Base-by-base conservation (phyloP, 352 stramenopile species). In the Globisporangium viniferum region DNA sequence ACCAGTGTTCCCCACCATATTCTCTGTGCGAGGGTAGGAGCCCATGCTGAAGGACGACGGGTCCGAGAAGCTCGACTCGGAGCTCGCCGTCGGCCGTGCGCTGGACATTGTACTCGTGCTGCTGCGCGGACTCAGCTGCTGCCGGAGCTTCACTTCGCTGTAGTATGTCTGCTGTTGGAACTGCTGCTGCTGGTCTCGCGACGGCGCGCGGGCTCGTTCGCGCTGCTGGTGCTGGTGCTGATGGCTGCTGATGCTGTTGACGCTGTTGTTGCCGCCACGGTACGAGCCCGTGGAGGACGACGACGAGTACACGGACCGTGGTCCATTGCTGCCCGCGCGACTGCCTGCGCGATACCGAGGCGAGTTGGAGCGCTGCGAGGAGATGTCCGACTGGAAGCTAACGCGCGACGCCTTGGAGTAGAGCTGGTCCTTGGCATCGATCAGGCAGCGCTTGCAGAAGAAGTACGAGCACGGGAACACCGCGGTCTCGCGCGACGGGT, bases 381-480 rank as follows among this genome's bases (percentile, higher is more conserved):
- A 84, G 44, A 71, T 59, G n/a, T 83, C 72, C 0, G 73, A 86
- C 58, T 82, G 77, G 60, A 78, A 81, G 48, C 78, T 86, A 18
- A 80, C 51, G 27, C 74, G 74, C 36, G 63, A 59, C 4, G 66
- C 61, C 33, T 76, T 80, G 44, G 69, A 66, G 49, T 82, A 84
- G 7, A 81, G 51, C 14, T 78, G 78, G 18, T 82, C 78, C 59
- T 84, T 84, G 4, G 72, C 73, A 22, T 82, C 75, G 59, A 73
- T 80, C 53, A 86, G 64, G 24, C 79, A 86, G 35, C 76, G 73
- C 62, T 86, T 86, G 71, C 82, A 90, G 65, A 90, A 90, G 33
- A 75, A 70, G 65, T 79, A 79, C 24, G 72, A 76, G 66, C 80
- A 90, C 39, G 80, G 80, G 66, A 86, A 89, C 59, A 76, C 79